Evolutionary conservation across 352 stramenopile species (phyloP), one percentile per base, ranked within the genome.

Genomic region (Phytophthora boehmeriae): DNA sequence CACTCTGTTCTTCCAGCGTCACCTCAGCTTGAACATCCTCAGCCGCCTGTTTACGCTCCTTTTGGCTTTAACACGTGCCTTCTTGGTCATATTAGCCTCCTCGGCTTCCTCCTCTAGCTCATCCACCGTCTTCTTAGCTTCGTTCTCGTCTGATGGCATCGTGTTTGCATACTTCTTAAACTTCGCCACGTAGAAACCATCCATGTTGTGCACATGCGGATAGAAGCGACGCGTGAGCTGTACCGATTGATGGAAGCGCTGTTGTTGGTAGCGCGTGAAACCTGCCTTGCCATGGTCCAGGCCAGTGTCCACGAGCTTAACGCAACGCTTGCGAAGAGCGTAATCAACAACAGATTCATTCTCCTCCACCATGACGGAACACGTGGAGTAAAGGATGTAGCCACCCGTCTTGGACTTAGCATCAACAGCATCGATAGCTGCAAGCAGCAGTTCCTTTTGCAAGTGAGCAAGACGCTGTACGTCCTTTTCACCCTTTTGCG

Each of bases 141-240:
- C 82, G 10, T 86, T 78, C 44, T 89, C 86, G 13, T 95, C 80
- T 27, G 76, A 83, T 8, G 88, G 86, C 59, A 84, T 80, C 66
- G 75, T 90, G 60, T 99, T 98, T 43, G 96, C 97, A 42, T 98
- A 93, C 80, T 99, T 99, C 71, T 99, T 97, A 49, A 99, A 96
- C 83, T 99, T 99, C 35, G 96, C 97, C 28, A 99, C 97, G 78
- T 98, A 99, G 78, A 99, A 99, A 35, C 98, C 98, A 78, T 99
- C 98, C 97, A 99, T 99, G 81, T 99, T 99, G 86, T 99, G 98
- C 66, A 97, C 97, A 72, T 99, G 98, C 38, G 98, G 98, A 81
- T 99, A 99, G 72, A 99, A 99, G 51, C 98, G 86, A 30, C 96
- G 75, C 35, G 97, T 98, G 38, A 99, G 79, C 19, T 86, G 83